phyloP scores from a whole-genome alignment of 2,329 filamentous ascomycete genomes.

The Orbilia ellipsospora region DNA sequence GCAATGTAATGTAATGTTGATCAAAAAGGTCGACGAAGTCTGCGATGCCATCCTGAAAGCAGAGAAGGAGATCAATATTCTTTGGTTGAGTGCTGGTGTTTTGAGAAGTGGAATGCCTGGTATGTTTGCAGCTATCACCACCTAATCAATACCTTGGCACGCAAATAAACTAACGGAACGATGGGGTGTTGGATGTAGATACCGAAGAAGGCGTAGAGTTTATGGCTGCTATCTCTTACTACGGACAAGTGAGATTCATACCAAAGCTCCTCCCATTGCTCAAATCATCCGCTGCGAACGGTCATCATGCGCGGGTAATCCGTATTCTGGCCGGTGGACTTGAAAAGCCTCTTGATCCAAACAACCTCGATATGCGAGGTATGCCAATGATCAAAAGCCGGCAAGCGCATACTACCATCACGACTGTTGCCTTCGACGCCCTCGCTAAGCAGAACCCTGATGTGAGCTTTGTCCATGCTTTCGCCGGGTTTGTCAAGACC shows the following conservation, averaged over 20 bases:
- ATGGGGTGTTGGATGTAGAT: slow-evolving; percentile 62
- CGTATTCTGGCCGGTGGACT: slow-evolving; percentile 68
- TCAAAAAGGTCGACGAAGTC: slow-evolving; percentile 66
- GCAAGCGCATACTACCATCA: slow-evolving; percentile 64
- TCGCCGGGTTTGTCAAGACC: slow-evolving; percentile 66
- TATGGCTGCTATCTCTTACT: slow-evolving; percentile 68
- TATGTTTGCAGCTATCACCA: slow-evolving; percentile 6
- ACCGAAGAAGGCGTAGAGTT: slow-evolving; percentile 70
- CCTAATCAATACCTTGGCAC: no score
- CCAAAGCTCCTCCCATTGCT: slow-evolving; percentile 70
- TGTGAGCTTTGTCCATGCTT: slow-evolving; percentile 67
- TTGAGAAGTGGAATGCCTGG: slow-evolving; percentile 59
- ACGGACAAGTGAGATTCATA: slow-evolving; percentile 70
- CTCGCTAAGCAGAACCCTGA: slow-evolving; percentile 65
- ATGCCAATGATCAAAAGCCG: slow-evolving; percentile 63
- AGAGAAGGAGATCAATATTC: slow-evolving; percentile 68
- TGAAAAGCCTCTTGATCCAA: slow-evolving; percentile 66
- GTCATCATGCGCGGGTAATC: slow-evolving; percentile 67
- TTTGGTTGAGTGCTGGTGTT: slow-evolving; percentile 68
- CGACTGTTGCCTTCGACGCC: slow-evolving; percentile 66
- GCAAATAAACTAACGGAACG: neutral
- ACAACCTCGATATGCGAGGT: slow-evolving; percentile 65
- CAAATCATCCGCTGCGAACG: slow-evolving; percentile 61
- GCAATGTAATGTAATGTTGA: slow-evolving; percentile 64
- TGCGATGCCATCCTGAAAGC: slow-evolving; percentile 67